Conservation (phyloP, 208 protist species). For the Trypanosoma brucei region DNA sequence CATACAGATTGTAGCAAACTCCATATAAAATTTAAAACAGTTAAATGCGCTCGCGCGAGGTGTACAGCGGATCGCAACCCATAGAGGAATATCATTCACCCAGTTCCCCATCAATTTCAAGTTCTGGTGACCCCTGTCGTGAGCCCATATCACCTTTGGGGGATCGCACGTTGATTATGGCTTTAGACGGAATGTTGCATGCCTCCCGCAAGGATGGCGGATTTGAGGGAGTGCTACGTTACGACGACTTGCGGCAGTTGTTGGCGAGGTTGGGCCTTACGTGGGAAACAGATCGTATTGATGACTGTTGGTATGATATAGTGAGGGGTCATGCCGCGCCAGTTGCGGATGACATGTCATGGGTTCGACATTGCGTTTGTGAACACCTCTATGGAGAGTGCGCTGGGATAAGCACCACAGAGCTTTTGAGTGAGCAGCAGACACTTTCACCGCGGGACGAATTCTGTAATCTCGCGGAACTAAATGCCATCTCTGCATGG, state of each 20-base stretch:
- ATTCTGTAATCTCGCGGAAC: not conserved
- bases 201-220: constrained; percentile 35
- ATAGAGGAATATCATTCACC: not conserved
- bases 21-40: not conserved
- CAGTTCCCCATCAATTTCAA: constrained; percentile 15
- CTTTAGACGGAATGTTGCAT: constrained; percentile 28
- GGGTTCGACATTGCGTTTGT: constrained; percentile 43
- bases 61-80: not conserved
- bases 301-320: constrained; percentile 84
- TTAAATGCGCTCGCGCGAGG: not conserved
- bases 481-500: not conserved
- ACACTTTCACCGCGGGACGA: not conserved
- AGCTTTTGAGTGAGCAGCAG: not conserved
- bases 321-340: constrained; percentile 38
- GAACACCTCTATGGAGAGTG: constrained; percentile 24
- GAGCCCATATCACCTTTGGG: not conserved
- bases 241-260: constrained; percentile 39
- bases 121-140: not conserved
- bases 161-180: not conserved
- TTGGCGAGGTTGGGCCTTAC: constrained; percentile 24
- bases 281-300: constrained; percentile 56
- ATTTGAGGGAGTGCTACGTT: constrained; percentile 52
- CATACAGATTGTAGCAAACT: no score
- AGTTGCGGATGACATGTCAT: constrained; percentile 36
- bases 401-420: not conserved